Base-by-base conservation (phyloP, 176 grass and related monocot genomes). In the Urochloa ruziziensis region DNA sequence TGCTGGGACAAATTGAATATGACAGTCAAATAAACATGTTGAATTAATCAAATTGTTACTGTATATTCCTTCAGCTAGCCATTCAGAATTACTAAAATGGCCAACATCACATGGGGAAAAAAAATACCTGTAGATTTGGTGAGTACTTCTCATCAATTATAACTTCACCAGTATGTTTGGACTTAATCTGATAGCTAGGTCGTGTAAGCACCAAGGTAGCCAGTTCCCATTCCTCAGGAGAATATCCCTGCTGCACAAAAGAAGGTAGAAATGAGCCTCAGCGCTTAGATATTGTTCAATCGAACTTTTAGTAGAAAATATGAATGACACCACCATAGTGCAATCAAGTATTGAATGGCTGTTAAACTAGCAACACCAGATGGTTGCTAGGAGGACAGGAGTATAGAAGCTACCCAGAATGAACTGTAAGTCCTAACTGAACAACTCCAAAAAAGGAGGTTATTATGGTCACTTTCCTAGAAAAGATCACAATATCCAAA, bases 91-190 rank as follows among this genome's bases (percentile, higher is more conserved):
- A 33, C 35, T 35, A 29, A 57, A 32, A 58, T 27, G 3, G 43
- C 6, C 5, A 82, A 71, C 37, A 4, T 47, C 63, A 81, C 49
- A 51, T 34, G 49, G 68, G 49, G 68, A 88, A 46, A 74, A 44
- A 74, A 71, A 52, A 79, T 83, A 93, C 96, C 79, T 91, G 71
- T 48, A 95, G 76, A 66, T 78, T 82, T 62, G 72, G 1, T 62
- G 96, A 95, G 88, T 94, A 97, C 80, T 93, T 97, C 87, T 97
- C 95, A 48, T 89, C 86, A 71, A 86, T 62, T 34, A 94, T 27
- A 84, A 92, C 75, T 70, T 46, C 29, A 40, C 84, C 82, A 5
- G 56, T 92, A n/a, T 63, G 37, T 36, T 82, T 85, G 2, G 83
- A 39, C 54, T 81, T 98, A 77, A 98, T 85, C 67, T 89, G 87